phyloP scores from a whole-genome alignment of 2,329 filamentous ascomycete genomes.

The Penicillium sp. region DNA sequence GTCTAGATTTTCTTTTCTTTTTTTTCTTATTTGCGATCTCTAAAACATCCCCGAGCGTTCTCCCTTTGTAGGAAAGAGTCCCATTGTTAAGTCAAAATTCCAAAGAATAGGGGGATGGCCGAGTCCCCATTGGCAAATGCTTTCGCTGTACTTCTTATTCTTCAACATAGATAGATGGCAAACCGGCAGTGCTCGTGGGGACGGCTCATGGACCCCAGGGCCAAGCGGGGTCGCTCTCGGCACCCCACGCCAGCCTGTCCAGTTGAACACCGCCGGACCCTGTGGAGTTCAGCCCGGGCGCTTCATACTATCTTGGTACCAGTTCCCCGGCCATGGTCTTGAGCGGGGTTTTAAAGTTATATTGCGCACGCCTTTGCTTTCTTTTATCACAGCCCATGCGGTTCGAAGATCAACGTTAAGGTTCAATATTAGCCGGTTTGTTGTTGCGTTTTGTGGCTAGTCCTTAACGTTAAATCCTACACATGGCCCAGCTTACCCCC shows the following conservation, averaged over 20 bases:
- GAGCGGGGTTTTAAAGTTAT: neutral
- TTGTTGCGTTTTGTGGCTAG: neutral
- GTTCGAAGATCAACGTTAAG: neutral
- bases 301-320: neutral
- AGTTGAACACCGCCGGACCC: neutral
- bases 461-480: neutral
- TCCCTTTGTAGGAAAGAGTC: neutral
- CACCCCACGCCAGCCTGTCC: neutral
- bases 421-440: neutral
- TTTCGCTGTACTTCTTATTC: too few species aligned
- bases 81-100: neutral
- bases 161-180: too few species aligned
- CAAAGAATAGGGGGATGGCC: neutral
- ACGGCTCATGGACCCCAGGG: too few species aligned
- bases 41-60: neutral
- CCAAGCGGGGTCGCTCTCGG: neutral
- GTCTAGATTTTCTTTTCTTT: neutral
- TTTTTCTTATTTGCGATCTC: neutral
- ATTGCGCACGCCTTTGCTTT: neutral
- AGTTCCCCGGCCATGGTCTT: neutral
- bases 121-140: neutral
- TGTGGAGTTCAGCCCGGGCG: neutral
- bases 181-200: too few species aligned
- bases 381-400: neutral
- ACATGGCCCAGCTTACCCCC: constrained; percentile 1